phyloP scores from a whole-genome alignment of 192 early-diverging fungal species.

The Entomortierella lignicola region DNA sequence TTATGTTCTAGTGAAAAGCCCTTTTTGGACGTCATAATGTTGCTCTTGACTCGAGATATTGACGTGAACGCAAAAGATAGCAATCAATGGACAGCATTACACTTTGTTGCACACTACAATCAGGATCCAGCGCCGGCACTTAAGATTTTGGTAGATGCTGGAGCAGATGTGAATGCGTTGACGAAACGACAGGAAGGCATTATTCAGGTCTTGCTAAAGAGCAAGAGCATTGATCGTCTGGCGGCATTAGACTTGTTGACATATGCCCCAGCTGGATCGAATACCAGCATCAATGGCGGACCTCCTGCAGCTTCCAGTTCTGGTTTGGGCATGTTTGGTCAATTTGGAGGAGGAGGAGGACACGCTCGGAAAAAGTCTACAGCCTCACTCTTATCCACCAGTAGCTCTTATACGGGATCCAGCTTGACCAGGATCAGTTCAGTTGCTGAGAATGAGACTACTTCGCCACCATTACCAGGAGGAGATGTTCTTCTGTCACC shows the following conservation, averaged over 20 bases:
- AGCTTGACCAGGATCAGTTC: conserved; percentile 20
- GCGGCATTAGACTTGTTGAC: conserved; percentile 24
- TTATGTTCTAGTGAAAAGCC: conserved; percentile 42
- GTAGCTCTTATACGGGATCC: conserved; percentile 17
- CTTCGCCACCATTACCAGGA: not conserved
- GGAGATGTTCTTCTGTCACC: conserved; percentile 28
- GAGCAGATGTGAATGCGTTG: conserved; percentile 48
- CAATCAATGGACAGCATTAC: conserved; percentile 48
- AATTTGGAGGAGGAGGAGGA: conserved; percentile 30
- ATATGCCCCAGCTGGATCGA: not conserved
- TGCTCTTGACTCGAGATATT: conserved; percentile 35
- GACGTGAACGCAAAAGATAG: conserved; percentile 50
- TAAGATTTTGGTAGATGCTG: conserved; percentile 53
- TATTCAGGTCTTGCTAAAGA: conserved; percentile 45
- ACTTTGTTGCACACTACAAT: conserved; percentile 53
- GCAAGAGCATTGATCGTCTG: conserved; percentile 51
- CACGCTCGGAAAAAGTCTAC: conserved; percentile 31
- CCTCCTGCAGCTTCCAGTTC: conserved; percentile 17
- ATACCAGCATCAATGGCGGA: not conserved
- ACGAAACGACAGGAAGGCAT: conserved; percentile 44
- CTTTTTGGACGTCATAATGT: conserved; percentile 48
- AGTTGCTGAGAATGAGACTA: conserved; percentile 18
- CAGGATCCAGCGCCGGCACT: conserved; percentile 51
- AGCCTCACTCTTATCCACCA: conserved; percentile 19
- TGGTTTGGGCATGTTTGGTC: conserved; percentile 6